Base-by-base conservation (phyloP, 345 rosid genomes). In the Hibiscus trionum region DNA sequence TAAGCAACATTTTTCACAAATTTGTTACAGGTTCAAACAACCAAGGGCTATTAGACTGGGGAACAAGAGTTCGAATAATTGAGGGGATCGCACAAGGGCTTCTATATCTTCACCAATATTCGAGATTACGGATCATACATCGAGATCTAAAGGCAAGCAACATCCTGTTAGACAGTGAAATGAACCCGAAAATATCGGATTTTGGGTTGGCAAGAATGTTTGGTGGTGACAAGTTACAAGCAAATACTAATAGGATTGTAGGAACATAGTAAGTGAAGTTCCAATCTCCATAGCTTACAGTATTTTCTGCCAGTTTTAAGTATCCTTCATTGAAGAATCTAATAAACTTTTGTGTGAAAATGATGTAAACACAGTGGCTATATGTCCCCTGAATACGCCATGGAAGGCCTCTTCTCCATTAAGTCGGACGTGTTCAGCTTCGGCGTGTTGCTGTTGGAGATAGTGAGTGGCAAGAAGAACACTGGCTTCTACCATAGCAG, bases 391-490 rank as follows among this genome's bases (percentile, higher is more conserved):
- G 72, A 69, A n/a, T 69, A 69, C 6, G 72, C 72, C 27, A 12
- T 49, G 27, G 44, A 52, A 8, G 72, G 72, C 11, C 16, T 69
- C 17, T 69, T 69, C 72, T 69, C 72, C 14, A 19, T 52, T 26
- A 69, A 69, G n/a, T 69, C 72, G 0, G 72, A 69, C 11, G 72
- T 69, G 27, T 69, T 69, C 72, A 69, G 72, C 72, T 69, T 69
- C 24, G 72, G 71, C 4, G 71, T 67, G 17, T 14, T 67, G 59
- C 71, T 67, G 10, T 55, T 67, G 11, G 71, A 67, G 72, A 69
- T 69, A 27, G 0, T 69, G 1, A 70, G 73, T 21, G 63, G 64
- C 64, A 56, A 56, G 63, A 70, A 70, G 62, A 70, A 11, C 9
- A 35, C 63, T 33, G 50, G 63, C 5, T 56, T 70, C 19, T 55